phyloP scores from a whole-genome alignment of 2,329 filamentous ascomycete species.

The Cadophora malorum region DNA sequence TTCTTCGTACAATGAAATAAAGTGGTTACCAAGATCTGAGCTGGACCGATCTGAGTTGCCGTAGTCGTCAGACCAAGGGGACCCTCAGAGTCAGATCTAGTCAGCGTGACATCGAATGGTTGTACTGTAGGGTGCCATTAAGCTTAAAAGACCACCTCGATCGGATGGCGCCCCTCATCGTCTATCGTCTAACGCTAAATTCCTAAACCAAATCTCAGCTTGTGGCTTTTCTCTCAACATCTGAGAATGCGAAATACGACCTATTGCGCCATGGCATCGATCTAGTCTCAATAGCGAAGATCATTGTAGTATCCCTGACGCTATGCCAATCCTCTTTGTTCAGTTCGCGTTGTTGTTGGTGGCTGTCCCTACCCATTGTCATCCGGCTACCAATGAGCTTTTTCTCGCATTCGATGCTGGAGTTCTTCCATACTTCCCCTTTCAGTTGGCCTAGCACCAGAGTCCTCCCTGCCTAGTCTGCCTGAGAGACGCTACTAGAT shows the following conservation, averaged over 20 bases:
- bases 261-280: conserved; percentile 5
- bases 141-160: conserved; percentile 1
- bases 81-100: too few relatives aligned
- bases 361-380: neutral
- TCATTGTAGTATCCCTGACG: neutral
- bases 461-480: conserved; percentile 2
- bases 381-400: neutral
- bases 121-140: neutral
- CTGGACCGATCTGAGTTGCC: neutral
- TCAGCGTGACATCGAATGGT: neutral
- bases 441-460: neutral
- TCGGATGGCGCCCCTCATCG: neutral
- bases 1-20: neutral
- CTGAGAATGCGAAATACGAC: conserved; percentile 8
- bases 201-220: conserved; percentile 14
- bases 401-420: neutral
- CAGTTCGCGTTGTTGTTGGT: neutral
- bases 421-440: neutral
- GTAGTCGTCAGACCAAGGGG: too few relatives aligned
- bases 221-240: neutral
- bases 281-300: neutral
- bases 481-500: neutral
- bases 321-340: neutral
- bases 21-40: conserved; percentile 3
- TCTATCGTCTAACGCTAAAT: neutral